Evolutionary conservation across 1,139 yeast genomes (phyloP), one percentile per base, ranked within the genome.

Genomic region (Starmera stellimalicola): DNA sequence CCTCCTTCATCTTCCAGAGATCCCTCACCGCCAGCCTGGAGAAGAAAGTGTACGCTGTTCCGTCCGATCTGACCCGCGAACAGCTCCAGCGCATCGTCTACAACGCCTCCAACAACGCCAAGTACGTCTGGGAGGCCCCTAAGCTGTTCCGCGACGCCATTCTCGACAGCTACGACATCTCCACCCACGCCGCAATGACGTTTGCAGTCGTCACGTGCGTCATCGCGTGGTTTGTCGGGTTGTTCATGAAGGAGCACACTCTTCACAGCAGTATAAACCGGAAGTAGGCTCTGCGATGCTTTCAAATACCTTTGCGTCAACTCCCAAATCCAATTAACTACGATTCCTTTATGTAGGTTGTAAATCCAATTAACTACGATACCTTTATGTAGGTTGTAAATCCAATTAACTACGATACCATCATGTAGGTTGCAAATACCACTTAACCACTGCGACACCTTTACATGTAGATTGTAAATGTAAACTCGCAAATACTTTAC

Each of bases 1-100:
- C 83, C 0, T 70, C 80, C 15, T 77, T 85, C 6, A 63, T 79
- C 24, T 80, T 80, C 59, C 77, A 73, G 43, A 63, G 64, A 23
- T 39, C 46, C 19, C 37, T 58, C 25, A 29, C 40, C n/a, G 33
- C 31, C 2, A 31, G 29, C 42, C 58, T 58, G 15, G 38, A 37
- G 11, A 30, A 16, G 2, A 40, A 42, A 16, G 44, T 58, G n/a
- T 54, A 68, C 29, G 45, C 62, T 26, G 51, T 55, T n/a, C 79
- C 7, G 54, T 46, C 54, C 27, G 52, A 61, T 16, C 50, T 55
- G 38, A 52, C 55, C 6, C 43, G 51, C 2, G 43, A 55, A 4
- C 55, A 67, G 34, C 63, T 73, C 3, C 42, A 54, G 7, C 45
- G 60, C 16, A 63, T 77, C 26, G 74, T 79, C 27, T 40, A 52